Percentiles rank a stretch among this genome's conserved stretches.
phyloP scores from a whole-genome alignment of 2,329 filamentous ascomycete genomes.

The Lachnum nothofagi region DNA sequence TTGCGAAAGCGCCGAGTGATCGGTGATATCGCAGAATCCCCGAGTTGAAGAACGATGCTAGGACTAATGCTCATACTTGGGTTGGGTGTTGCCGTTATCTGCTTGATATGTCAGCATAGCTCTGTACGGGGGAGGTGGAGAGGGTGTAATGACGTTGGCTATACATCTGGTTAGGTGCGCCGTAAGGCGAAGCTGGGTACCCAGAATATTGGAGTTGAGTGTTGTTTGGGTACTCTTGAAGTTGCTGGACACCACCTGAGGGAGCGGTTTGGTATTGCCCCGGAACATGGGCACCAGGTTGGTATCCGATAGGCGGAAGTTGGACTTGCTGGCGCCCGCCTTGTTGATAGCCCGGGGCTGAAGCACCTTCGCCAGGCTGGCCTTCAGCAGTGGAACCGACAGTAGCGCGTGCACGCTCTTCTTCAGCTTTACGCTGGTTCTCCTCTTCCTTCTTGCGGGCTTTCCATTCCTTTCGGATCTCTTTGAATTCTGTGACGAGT shows the following conservation, averaged over 20 bases:
- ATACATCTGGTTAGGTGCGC: conserved; percentile 49
- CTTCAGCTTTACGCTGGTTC: conserved; percentile 78
- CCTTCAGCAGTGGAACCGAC: conserved; percentile 43
- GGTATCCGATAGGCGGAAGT: conserved; percentile 71
- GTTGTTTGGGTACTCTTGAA: conserved; percentile 51
- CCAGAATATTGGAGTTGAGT: conserved; percentile 40
- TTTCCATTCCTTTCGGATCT: conserved; percentile 99
- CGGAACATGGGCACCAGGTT: conserved; percentile 51
- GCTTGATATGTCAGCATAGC: conserved; percentile 22
- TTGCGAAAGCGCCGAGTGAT: conserved; percentile 13
- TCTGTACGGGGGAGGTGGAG: conserved; percentile 8
- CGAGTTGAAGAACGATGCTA: conserved; percentile 9
- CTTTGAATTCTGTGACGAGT: conserved; percentile 77
- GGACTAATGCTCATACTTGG: conserved; percentile 34
- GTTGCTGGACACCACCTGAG: conserved; percentile 49
- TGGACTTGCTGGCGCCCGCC: conserved; percentile 55
- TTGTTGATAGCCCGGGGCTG: conserved; percentile 43
- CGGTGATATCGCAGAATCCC: conserved; percentile 10
- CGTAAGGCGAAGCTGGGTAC: conserved; percentile 57
- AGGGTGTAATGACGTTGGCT: conserved; percentile 47
- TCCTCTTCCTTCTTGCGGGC: conserved; percentile 99
- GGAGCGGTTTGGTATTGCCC: conserved; percentile 60
- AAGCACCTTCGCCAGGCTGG: conserved; percentile 50
- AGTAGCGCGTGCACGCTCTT: conserved; percentile 70
- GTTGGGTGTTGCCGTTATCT: conserved; percentile 30